phyloP scores from a whole-genome alignment of 75 land plant genomes.

The Ceratopteris richardii region DNA sequence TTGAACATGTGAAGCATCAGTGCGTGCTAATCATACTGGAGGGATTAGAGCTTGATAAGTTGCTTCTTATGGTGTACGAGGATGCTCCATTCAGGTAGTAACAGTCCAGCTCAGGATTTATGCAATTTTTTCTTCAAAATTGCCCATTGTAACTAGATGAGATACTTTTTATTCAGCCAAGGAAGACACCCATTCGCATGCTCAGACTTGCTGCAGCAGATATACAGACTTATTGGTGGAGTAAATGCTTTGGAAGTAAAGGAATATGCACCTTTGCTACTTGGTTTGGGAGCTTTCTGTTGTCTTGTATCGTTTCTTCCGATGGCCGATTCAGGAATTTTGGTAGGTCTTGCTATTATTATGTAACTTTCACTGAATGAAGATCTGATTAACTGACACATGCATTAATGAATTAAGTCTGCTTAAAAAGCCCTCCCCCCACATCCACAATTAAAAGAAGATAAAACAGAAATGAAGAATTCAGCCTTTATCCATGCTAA shows the following conservation, averaged over 20 bases:
- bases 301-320: conserved; percentile 75
- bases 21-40: conserved; percentile 79
- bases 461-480: too few species aligned
- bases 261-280: conserved; percentile 66
- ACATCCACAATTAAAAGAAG: too few species aligned
- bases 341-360: neutral
- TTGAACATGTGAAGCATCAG: conserved; percentile 54
- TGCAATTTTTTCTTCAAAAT: neutral
- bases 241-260: conserved; percentile 38
- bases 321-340: conserved; percentile 27
- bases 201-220: conserved; percentile 63
- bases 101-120: too few species aligned
- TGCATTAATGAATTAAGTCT: too few species aligned
- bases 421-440: too few species aligned
- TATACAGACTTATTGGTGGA: conserved; percentile 53
- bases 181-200: conserved; percentile 47
- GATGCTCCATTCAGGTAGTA: conserved; percentile 72
- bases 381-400: too few species aligned
- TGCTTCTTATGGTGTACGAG: conserved; percentile 73
- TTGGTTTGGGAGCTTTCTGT: conserved; percentile 83
- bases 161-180: conserved; percentile 35
- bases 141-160: neutral
- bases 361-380: too few species aligned
- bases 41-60: conserved; percentile 63
- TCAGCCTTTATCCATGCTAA: too few species aligned